A percentile compares a stretch with the other conserved stretches of the same genome.
Evolutionary conservation across 2,329 filamentous ascomycete genomes (phyloP).

Genomic region (Fusarium foetens): DNA sequence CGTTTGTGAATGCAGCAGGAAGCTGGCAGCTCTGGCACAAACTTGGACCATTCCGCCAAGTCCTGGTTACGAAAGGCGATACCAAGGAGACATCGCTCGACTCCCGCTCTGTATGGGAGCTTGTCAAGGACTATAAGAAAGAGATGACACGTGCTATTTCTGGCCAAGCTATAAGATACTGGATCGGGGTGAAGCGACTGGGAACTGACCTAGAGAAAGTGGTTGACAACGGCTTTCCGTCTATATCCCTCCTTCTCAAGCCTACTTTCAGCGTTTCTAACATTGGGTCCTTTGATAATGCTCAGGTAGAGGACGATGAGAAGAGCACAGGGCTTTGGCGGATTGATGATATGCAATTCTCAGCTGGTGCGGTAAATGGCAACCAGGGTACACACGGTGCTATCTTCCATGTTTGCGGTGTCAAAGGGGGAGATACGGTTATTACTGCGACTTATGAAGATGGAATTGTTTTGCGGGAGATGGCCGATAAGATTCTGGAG

Average conservation of each 20-base stretch:
- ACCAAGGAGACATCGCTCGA: not conserved
- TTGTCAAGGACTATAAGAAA: conserved; percentile 8
- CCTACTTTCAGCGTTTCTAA: conserved; percentile 24
- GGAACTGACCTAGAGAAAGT: conserved; percentile 15
- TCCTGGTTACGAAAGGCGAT: not conserved
- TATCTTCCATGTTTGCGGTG: conserved; percentile 11
- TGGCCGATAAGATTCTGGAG: not conserved
- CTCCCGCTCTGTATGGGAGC: not conserved
- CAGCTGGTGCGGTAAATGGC: conserved; percentile 17
- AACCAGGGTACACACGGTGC: conserved; percentile 8
- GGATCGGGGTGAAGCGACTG: conserved; percentile 8
- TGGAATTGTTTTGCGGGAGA: not conserved
- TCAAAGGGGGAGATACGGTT: conserved; percentile 19
- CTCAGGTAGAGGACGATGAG: rapidly evolving
- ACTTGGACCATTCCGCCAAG: not conserved
- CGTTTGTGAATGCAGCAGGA: not conserved
- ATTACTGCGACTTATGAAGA: conserved; percentile 26
- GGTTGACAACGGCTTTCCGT: conserved; percentile 3
- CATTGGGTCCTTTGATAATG: not conserved
- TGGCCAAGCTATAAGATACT: not conserved
- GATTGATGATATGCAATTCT: conserved; percentile 33
- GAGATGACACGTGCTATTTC: not conserved
- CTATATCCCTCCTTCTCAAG: conserved; percentile 17
- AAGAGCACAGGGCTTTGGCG: conserved; percentile 1
- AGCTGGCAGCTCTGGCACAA: conserved; percentile 12